phyloP scores from a whole-genome alignment of 768 basidiomycete genomes.

The Pisolithus orientalis region DNA sequence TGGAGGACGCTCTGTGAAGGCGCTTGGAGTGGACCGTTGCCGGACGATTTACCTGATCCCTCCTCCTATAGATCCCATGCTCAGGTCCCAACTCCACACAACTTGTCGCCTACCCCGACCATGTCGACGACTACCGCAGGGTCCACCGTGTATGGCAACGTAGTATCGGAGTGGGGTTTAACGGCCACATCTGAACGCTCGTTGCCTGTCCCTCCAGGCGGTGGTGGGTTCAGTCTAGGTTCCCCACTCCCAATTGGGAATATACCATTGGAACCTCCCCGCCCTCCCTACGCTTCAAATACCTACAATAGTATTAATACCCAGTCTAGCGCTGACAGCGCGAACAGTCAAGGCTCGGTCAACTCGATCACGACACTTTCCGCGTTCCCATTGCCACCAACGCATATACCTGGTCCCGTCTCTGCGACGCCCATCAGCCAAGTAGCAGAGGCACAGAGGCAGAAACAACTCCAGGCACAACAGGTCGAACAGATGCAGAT shows the following conservation, averaged over 20 bases:
- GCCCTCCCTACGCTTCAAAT: conserved; percentile 14
- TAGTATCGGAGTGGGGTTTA: conserved; percentile 27
- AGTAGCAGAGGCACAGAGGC: conserved; percentile 16
- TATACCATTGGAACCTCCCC: conserved; percentile 17
- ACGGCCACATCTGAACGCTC: conserved; percentile 13
- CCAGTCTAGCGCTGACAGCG: not conserved
- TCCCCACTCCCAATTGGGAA: conserved; percentile 3
- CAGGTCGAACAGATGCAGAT: conserved; percentile 7
- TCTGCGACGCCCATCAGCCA: conserved; percentile 10
- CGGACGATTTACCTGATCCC: conserved; percentile 22
- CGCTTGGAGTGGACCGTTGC: conserved; percentile 50
- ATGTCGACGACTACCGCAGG: not conserved
- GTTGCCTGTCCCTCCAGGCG: conserved; percentile 17
- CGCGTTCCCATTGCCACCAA: conserved; percentile 68
- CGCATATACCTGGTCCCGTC: conserved; percentile 50
- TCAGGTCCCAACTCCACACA: not conserved
- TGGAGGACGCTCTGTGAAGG: conserved; percentile 74
- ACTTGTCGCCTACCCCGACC: conserved; percentile 2
- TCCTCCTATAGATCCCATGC: not conserved
- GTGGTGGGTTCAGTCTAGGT: conserved; percentile 6
- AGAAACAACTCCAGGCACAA: conserved; percentile 7
- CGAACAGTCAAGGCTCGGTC: conserved; percentile 22
- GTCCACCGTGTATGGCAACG: not conserved
- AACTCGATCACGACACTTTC: conserved; percentile 62
- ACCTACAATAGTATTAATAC: not conserved